Percentiles rank a stretch among this genome's conserved stretches.
Conservation (phyloP, 1,284 basidiomycete genomes). For the Cystobasidium pallidum region DNA sequence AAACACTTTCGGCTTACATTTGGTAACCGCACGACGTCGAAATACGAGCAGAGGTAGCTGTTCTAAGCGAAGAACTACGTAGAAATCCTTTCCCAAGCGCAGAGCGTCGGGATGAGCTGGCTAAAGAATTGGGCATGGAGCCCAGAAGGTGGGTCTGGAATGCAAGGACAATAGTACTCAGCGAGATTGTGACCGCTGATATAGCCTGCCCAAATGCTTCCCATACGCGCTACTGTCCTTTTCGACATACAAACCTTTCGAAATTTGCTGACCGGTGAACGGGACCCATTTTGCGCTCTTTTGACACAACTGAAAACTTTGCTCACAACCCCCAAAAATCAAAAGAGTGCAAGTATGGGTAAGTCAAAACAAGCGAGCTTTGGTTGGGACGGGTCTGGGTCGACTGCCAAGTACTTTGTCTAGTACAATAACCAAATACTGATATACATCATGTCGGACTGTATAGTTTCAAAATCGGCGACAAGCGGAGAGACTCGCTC, state of each 20-base stretch:
- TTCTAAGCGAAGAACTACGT: slow-evolving; percentile 23
- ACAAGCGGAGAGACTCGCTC: slow-evolving; percentile 28
- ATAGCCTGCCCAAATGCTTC: background rate
- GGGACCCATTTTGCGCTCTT: background rate
- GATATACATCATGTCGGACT: background rate
- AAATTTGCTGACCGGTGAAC: background rate
- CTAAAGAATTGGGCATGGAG: slow-evolving; percentile 30
- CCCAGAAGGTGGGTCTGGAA: slow-evolving; percentile 29
- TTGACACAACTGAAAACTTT: background rate
- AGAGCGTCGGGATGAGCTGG: slow-evolving; percentile 26
- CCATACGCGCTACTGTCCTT: background rate
- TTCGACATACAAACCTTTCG: background rate
- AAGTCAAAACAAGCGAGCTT: background rate
- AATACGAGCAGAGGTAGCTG: slow-evolving; percentile 11
- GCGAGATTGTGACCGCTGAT: no score
- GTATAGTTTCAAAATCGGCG: slow-evolving; percentile 40
- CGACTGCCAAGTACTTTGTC: background rate
- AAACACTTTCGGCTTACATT: background rate
- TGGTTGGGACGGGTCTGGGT: background rate
- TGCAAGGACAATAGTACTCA: background rate
- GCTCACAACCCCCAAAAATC: background rate
- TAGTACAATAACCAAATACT: no score
- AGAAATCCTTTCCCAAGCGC: slow-evolving; percentile 37
- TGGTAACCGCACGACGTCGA: background rate
- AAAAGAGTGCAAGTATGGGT: slow-evolving; percentile 43